These are phyloP conservation scores for Akanthomyces uredinophilus DNA, from an alignment of 2,329 filamentous ascomycete species.

Conservation along the genomic window DNA sequence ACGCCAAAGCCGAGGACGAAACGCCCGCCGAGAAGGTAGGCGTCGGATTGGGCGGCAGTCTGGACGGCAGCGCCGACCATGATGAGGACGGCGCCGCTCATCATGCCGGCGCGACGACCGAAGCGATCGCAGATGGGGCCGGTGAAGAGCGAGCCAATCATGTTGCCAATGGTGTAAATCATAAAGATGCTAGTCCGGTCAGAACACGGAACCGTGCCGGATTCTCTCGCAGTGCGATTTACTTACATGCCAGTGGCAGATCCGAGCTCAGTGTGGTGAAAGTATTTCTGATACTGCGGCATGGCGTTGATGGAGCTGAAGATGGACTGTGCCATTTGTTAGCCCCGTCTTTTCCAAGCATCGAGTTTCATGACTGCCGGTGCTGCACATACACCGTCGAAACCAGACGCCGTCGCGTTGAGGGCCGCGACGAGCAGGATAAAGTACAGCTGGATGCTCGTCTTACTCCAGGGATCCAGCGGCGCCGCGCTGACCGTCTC, in stretches of 20 bases:
- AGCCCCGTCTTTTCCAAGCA: neutral
- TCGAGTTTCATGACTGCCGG: neutral
- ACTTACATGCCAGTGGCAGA: slow-evolving; percentile 26
- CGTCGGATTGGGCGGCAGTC: slow-evolving; percentile 31
- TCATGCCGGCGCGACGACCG: slow-evolving; percentile 38
- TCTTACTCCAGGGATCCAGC: slow-evolving; percentile 28
- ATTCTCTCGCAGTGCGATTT: neutral
- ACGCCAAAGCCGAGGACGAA: slow-evolving; percentile 52
- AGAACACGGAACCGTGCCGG: neutral
- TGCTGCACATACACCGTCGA: slow-evolving; percentile 28
- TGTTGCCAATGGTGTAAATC: slow-evolving; percentile 42
- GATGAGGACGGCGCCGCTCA: slow-evolving; percentile 34
- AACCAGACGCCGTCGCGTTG: slow-evolving; percentile 34
- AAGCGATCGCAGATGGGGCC: slow-evolving; percentile 37
- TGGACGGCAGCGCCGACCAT: slow-evolving; percentile 37
- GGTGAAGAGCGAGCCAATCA: slow-evolving; percentile 35
- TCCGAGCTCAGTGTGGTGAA: slow-evolving; percentile 25
- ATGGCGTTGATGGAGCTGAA: slow-evolving; percentile 30
- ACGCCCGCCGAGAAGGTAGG: slow-evolving; percentile 43
- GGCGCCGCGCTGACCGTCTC: slow-evolving; percentile 26
- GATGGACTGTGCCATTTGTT: slow-evolving; percentile 22
- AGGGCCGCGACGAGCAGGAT: slow-evolving; percentile 33
- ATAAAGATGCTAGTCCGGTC: slow-evolving; percentile 30
- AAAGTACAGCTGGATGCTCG: slow-evolving; percentile 31
- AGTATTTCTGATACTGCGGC: slow-evolving; percentile 25